Evolutionary conservation across 139 green algal genomes (phyloP), one percentile per base, ranked within the genome.

Genomic region (Chlamydomonas applanata): DNA sequence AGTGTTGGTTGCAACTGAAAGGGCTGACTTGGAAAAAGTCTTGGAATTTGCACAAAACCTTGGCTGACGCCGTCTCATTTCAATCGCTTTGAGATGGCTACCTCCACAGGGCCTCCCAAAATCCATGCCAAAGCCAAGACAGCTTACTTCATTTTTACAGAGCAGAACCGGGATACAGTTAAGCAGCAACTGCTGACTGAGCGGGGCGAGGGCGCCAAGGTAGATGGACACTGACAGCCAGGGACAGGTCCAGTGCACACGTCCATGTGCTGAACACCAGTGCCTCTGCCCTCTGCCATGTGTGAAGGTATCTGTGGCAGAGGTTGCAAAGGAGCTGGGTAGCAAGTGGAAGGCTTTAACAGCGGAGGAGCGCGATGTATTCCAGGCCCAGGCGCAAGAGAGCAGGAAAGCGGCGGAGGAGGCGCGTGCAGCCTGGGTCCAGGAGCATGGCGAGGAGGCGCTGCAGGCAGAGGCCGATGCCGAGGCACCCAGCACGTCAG

Each of bases 101-200:
- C 40, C 11, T 49, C 40, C 11, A 11, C 40, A 49, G 40, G 40
- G 7, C 40, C 40, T 49, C 40, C 40, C 40, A 49, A 49, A 11
- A 19, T 49, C 40, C 11, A n/a, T n/a, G 9, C 32, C 20, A 70
- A 33, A 29, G 64, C 34, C 1, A 63, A 16, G 46, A 73, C 67
- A 45, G 29, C 67, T 16, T 73, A 73, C 67, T 73, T 73, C 22
- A 14, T 73, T 45, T 73, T 73, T 27, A 44, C 25, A 27, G 67
- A 73, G 29, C 4, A 22, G 67, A 24, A 73, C 67, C 27, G 67
- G 30, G 67, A n/a, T 16, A 25, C 4, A 46, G 67, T 52, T 3
- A 34, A 36, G 11, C 40, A 46, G 16, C 14, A 63, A 16, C 25
- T 73, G 14, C 11, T 49, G 13, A n/a, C 67, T 30, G 46, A 25